Evolutionary conservation across 1,284 basidiomycete genomes (phyloP).

Genomic region (Anthracocystis walkeri): DNA sequence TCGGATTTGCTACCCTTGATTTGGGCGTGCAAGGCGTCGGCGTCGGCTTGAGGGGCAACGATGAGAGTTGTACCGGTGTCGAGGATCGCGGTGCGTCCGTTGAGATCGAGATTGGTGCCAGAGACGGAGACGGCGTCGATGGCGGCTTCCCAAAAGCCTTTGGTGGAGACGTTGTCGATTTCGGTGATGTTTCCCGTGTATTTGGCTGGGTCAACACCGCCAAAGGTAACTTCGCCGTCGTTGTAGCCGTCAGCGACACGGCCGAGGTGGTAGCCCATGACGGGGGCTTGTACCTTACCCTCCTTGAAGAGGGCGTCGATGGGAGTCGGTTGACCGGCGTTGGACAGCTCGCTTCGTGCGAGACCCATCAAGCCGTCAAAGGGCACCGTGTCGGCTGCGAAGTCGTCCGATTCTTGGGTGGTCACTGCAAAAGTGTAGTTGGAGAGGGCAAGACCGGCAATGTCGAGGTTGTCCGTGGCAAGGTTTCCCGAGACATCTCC

Average conservation of each 20-base stretch:
- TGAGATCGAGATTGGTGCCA: slow-evolving; percentile 74
- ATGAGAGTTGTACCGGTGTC: slow-evolving; percentile 71
- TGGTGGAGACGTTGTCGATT: slow-evolving; percentile 66
- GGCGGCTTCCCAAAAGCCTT: slow-evolving; percentile 81
- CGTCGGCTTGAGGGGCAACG: slow-evolving; percentile 71
- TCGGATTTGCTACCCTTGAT: slow-evolving; percentile 76
- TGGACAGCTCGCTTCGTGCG: slow-evolving; percentile 71
- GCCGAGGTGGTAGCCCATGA: slow-evolving; percentile 84
- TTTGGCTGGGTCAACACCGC: slow-evolving; percentile 79
- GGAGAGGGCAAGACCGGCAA: slow-evolving; percentile 77
- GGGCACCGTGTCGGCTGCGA: slow-evolving; percentile 71
- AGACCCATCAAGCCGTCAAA: slow-evolving; percentile 89
- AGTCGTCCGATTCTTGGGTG: slow-evolving; percentile 76
- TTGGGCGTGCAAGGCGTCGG: slow-evolving; percentile 74
- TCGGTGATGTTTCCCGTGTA: slow-evolving; percentile 62
- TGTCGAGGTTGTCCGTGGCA: slow-evolving; percentile 76
- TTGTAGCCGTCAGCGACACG: slow-evolving; percentile 77
- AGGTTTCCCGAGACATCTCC: slow-evolving; percentile 79
- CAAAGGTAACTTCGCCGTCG: slow-evolving; percentile 83
- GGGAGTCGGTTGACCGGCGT: slow-evolving; percentile 78
- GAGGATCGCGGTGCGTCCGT: slow-evolving; percentile 67
- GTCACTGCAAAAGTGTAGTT: slow-evolving; percentile 81
- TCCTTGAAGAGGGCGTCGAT: slow-evolving; percentile 78
- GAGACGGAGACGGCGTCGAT: slow-evolving; percentile 76
- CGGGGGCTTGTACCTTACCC: slow-evolving; percentile 77